These are phyloP conservation scores for Leishmania aethiopica DNA, from an alignment of 208 protist species.

Conservation along the genomic window DNA sequence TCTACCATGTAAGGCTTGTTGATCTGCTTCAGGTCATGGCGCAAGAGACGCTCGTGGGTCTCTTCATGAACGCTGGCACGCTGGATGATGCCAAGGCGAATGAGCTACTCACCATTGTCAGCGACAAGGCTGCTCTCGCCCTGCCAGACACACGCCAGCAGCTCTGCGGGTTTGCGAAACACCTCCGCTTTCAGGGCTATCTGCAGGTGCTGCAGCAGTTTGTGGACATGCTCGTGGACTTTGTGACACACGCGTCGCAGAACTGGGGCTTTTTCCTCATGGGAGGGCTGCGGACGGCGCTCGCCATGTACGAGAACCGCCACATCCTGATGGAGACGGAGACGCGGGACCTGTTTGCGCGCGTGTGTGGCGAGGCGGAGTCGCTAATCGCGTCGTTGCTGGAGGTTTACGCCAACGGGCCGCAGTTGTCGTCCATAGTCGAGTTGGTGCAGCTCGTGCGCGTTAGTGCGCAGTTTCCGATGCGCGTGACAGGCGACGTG, in stretches of 20 bases:
- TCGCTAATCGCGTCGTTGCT: conserved; percentile 35
- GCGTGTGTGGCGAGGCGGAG: conserved; percentile 39
- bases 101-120: conserved; percentile 51
- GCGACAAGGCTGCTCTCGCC: conserved; percentile 20
- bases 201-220: conserved; percentile 49
- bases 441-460: conserved; percentile 49
- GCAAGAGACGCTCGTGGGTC: conserved; percentile 51
- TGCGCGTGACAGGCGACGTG: conserved; percentile 27
- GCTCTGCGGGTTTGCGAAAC: conserved; percentile 19
- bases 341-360: conserved; percentile 30
- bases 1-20: conserved; percentile 27
- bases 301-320: conserved; percentile 29
- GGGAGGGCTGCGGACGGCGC: conserved; percentile 22
- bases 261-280: conserved; percentile 62
- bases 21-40: conserved; percentile 41
- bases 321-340: conserved; percentile 14
- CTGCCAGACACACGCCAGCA: conserved; percentile 27
- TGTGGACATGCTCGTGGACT: conserved; percentile 45
- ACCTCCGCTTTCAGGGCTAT: conserved; percentile 36
- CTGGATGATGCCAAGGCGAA: conserved; percentile 68
- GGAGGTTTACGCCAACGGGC: conserved; percentile 22
- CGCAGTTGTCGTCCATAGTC: conserved; percentile 17
- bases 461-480: conserved; percentile 27
- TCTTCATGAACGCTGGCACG: conserved; percentile 47
- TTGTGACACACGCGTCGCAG: conserved; percentile 46